These are phyloP conservation scores for Hansenula lynferdii DNA, from an alignment of 1,139 yeast genomes.

Conservation along the genomic window DNA sequence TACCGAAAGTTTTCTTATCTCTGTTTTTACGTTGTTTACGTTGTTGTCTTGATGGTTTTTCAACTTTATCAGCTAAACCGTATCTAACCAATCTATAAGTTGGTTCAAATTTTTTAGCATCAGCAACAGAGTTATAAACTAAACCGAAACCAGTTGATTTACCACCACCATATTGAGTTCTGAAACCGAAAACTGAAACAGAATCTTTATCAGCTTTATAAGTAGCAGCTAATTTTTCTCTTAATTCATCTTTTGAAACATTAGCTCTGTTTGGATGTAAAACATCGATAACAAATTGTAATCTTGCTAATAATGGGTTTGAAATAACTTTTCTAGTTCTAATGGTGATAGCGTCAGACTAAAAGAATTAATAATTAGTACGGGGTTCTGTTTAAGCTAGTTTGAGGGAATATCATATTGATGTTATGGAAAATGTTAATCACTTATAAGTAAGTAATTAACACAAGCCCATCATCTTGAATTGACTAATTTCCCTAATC, in stretches of 20 bases:
- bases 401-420: neutral
- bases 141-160: slow-evolving; percentile 99
- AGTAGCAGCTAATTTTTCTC: slow-evolving; percentile 93
- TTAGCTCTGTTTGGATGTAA: slow-evolving; percentile 99
- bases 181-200: slow-evolving; percentile 98
- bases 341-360: slow-evolving; percentile 94
- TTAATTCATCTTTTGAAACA: slow-evolving; percentile 98
- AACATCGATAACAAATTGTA: slow-evolving; percentile 99
- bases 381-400: neutral
- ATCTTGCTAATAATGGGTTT: slow-evolving; percentile 99
- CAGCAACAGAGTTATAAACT: slow-evolving; percentile 97
- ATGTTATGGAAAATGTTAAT: no score
- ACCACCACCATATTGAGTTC: slow-evolving; percentile 99
- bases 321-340: slow-evolving; percentile 99
- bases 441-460: no score
- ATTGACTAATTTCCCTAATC: no score
- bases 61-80: slow-evolving; percentile 95
- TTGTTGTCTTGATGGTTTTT: slow-evolving; percentile 99
- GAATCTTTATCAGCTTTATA: slow-evolving; percentile 99
- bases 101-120: slow-evolving; percentile 99
- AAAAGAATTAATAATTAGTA: neutral
- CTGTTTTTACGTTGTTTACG: slow-evolving; percentile 99
- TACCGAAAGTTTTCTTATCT: slow-evolving; percentile 98
- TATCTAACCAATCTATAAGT: slow-evolving; percentile 98
- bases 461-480: no score